Evolutionary conservation across 2,329 filamentous ascomycete genomes (phyloP).

Genomic region (Colletotrichum coccodes): DNA sequence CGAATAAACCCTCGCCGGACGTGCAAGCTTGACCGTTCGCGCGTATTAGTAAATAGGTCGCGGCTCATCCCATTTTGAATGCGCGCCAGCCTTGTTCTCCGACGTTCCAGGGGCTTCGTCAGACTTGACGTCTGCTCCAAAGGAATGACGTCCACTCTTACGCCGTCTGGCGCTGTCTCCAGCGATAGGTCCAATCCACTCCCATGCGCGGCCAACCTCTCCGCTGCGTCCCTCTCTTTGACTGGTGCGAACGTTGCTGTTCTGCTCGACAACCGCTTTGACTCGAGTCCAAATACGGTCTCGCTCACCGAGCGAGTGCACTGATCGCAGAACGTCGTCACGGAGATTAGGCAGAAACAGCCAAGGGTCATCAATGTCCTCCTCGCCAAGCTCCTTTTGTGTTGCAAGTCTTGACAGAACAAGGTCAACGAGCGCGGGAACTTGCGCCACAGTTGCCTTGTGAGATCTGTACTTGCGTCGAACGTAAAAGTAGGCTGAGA

Average conservation of each 20-base stretch:
- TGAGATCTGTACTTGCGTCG: conserved; percentile 71
- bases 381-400: conserved; percentile 83
- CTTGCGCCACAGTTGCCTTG: conserved; percentile 73
- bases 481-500: conserved; percentile 68
- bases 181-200: conserved; percentile 72
- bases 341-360: conserved; percentile 89
- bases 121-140: conserved; percentile 48
- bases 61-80: conserved; percentile 53
- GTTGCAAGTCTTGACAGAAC: conserved; percentile 84
- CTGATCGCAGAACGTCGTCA: conserved; percentile 87
- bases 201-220: conserved; percentile 74
- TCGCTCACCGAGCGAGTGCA: conserved; percentile 80
- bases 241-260: conserved; percentile 86
- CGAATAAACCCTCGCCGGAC: not conserved
- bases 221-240: conserved; percentile 75
- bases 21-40: not conserved
- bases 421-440: conserved; percentile 86
- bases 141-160: conserved; percentile 63
- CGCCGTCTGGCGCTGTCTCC: conserved; percentile 57
- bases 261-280: conserved; percentile 86
- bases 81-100: conserved; percentile 22
- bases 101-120: conserved; percentile 41
- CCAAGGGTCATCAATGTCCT: conserved; percentile 77
- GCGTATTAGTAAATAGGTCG: conserved; percentile 51
- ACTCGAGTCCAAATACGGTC: conserved; percentile 89